Conservation (phyloP, 805 yeast genomes). For the Candida ficus region DNA sequence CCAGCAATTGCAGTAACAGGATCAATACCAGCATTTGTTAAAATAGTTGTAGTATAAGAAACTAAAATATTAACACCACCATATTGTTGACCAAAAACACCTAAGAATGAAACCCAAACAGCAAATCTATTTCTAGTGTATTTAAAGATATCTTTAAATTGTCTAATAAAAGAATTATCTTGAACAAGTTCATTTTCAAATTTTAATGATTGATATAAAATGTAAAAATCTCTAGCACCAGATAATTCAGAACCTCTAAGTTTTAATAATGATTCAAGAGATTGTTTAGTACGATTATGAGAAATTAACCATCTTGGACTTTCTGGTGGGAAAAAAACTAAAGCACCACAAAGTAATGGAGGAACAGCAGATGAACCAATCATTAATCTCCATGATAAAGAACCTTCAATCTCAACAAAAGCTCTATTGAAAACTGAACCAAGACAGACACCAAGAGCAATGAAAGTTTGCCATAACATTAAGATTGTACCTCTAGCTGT, state of each 20-base stretch:
- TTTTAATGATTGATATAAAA: constrained; percentile 46
- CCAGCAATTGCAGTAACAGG: constrained; percentile 42
- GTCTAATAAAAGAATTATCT: constrained; percentile 31
- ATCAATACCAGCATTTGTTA: constrained; percentile 39
- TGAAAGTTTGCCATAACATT: constrained; percentile 71
- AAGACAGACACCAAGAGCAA: constrained; percentile 69
- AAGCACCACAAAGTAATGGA: constrained; percentile 44
- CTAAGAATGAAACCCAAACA: constrained; percentile 43
- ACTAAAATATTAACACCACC: constrained; percentile 51
- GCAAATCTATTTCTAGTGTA: constrained; percentile 46
- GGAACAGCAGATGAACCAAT: constrained; percentile 60
- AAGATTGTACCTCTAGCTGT: constrained; percentile 58
- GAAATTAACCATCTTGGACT: constrained; percentile 68
- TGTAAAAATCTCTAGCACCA: constrained; percentile 55
- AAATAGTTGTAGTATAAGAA: constrained; percentile 45
- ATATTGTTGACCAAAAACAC: constrained; percentile 50
- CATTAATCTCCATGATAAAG: constrained; percentile 62
- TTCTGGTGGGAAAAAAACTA: constrained; percentile 58
- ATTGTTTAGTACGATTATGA: constrained; percentile 42
- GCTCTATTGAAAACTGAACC: constrained; percentile 60
- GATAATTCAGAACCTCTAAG: constrained; percentile 34
- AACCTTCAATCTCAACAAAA: constrained; percentile 41
- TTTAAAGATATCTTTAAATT: constrained; percentile 37
- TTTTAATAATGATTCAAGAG: constrained; percentile 41
- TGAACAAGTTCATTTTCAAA: constrained; percentile 41